Evolutionary conservation across 257 asterid species (phyloP).

Genomic region (Handroanthus guayacan): DNA sequence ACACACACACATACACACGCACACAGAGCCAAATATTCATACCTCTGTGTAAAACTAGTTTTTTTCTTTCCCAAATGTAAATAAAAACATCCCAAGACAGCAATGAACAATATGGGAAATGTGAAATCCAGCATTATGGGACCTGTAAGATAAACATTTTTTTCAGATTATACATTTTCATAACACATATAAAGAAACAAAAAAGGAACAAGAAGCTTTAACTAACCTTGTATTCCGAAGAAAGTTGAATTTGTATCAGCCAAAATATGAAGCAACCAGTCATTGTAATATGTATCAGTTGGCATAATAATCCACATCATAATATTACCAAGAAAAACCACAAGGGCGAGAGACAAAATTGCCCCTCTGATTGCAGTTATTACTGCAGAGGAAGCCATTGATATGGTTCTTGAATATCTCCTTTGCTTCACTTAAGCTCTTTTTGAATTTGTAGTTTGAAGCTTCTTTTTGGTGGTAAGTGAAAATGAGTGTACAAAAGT

Average conservation of each 20-base stretch:
- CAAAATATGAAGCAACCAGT: slow-evolving; percentile 81
- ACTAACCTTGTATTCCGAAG: slow-evolving; percentile 88
- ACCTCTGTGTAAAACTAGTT: slow-evolving; percentile 45
- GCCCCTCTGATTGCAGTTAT: slow-evolving; percentile 57
- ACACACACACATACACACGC: background rate
- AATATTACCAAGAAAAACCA: slow-evolving; percentile 83
- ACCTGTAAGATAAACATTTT: slow-evolving; percentile 46
- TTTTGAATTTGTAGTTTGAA: slow-evolving; percentile 1
- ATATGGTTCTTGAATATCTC: background rate
- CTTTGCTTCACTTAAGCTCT: background rate
- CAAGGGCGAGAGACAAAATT: slow-evolving; percentile 58
- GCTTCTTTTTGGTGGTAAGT: slow-evolving; percentile 17
- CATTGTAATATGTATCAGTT: slow-evolving; percentile 81
- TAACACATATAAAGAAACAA: background rate
- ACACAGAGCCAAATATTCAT: background rate
- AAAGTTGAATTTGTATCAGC: slow-evolving; percentile 75
- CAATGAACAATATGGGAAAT: slow-evolving; percentile 88
- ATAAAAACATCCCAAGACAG: slow-evolving; percentile 87
- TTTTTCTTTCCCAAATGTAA: slow-evolving; percentile 68
- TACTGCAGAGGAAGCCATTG: slow-evolving; percentile 51
- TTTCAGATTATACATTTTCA: too few relatives aligned
- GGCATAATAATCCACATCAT: slow-evolving; percentile 99
- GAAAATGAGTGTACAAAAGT: slow-evolving; percentile 17
- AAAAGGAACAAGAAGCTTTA: background rate
- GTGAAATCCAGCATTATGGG: slow-evolving; percentile 93